Evolutionary conservation across 805 yeast genomes (phyloP), one percentile per base, ranked within the genome.

Genomic region (Candida ovalis): DNA sequence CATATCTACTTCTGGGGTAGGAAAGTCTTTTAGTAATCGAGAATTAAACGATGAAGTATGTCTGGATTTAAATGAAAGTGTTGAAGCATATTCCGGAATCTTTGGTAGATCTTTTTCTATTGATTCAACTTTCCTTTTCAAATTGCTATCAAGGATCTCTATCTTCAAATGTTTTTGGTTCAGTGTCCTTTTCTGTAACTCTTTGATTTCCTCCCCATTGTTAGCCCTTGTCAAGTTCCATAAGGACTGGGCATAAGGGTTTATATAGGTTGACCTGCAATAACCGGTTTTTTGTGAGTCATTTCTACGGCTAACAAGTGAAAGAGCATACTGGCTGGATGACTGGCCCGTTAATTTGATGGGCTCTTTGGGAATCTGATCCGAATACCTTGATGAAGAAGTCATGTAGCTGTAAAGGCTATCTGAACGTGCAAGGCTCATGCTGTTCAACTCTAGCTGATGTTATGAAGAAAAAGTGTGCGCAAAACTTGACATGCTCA

Each of bases 211-310:
- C 8, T 61, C 58, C 9, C 68, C 67, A 23, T 68, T 64, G 36
- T 63, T 68, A 2, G 71, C 65, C 22, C 74, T 57, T 8, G 67
- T 56, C 1, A 59, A 48, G 43, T 59, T 63, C 78, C 78, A 75
- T 15, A 74, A 51, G 1, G 77, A 73, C 37, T 64, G 61, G 0
- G 77, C 65, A 54, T 74, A 74, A 0, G 78, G 78, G 45, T 75
- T 74, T 18, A 42, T 18, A 30, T 30, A 30, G 19, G 17, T 13
- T 3, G 22, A 10, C 38, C 4, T n/a, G 38, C 21, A 3, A 35
- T 18, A 8, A 7, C 17, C 22, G 12, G 21, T 18, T 6, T 35
- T 5, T n/a, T 17, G 19, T 6, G 22, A 6, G 17, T 38, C 9
- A 27, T 43, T 10, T 43, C 35, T 17, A 17, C 35, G 35, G 9